phyloP scores from a whole-genome alignment of 2,329 filamentous ascomycete genomes.

The Delphinella strobiligena region DNA sequence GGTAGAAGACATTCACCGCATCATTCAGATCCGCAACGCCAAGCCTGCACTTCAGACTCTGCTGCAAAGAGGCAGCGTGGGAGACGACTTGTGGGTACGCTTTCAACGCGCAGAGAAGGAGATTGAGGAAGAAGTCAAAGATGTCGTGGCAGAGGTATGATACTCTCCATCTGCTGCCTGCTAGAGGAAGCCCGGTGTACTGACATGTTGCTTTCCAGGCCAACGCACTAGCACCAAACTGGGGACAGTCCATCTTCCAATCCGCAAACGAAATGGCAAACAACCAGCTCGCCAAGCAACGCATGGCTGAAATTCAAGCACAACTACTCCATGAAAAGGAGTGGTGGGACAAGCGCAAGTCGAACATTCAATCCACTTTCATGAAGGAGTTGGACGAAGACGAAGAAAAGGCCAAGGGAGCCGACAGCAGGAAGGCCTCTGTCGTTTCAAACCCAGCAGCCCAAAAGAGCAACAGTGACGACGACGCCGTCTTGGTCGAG shows the following conservation, averaged over 20 bases:
- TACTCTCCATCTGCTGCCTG: too few relatives aligned
- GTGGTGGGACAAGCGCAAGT: constrained; percentile 84
- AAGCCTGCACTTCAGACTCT: constrained; percentile 79
- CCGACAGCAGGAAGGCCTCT: constrained; percentile 8
- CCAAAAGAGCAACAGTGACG: constrained; percentile 40
- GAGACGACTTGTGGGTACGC: constrained; percentile 90
- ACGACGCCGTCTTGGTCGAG: constrained; percentile 71
- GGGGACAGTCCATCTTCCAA: constrained; percentile 95
- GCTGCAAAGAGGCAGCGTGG: constrained; percentile 81
- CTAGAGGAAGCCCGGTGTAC: too few relatives aligned
- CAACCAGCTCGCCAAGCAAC: constrained; percentile 64
- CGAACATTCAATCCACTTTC: constrained; percentile 61
- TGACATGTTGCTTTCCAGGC: constrained; percentile 51
- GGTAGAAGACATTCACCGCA: constrained; percentile 82
- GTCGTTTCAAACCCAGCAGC: constrained; percentile 16
- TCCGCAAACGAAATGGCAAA: constrained; percentile 91
- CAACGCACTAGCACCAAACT: constrained; percentile 76
- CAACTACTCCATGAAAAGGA: constrained; percentile 63
- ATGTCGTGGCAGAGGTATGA: constrained; percentile 81
- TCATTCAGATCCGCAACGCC: constrained; percentile 75
- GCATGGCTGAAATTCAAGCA: constrained; percentile 61
- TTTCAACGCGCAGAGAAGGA: constrained; percentile 91
- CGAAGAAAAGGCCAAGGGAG: constrained; percentile 13
- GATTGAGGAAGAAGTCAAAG: constrained; percentile 88
- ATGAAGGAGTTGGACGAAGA: constrained; percentile 72